Base-by-base conservation (phyloP, 176 grass and related monocot species). In the Aegilops umbellulata region DNA sequence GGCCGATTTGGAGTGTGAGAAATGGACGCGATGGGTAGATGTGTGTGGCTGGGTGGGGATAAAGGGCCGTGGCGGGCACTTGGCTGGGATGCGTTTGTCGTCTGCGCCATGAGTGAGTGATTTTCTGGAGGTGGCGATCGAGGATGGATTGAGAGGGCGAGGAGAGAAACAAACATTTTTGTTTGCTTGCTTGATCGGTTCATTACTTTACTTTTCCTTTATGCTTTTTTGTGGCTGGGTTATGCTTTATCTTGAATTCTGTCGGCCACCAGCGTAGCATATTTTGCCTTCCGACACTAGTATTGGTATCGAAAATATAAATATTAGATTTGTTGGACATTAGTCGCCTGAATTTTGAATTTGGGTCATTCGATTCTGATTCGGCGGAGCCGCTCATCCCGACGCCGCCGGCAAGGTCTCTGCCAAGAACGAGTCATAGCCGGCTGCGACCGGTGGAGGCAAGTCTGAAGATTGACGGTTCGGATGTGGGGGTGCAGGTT, bases 81-180 rank as follows among this genome's bases (percentile, higher is more conserved):
- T 84, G 81, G 69, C 76, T 74, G 60, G 77, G 89, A 85, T 84
- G 81, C 35, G 85, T 75, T 80, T 80, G 76, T 87, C 44, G 58
- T 74, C 80, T 87, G 25, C 81, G 27, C 66, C 80, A 22, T 20
- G 73, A 22, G 61, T 32, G 27, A 51, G 51, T 57, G 51, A 57
- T 57, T 57, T 49, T 32, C 76, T 63, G 69, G 68, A 31, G 71
- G 71, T 49, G 69, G 81, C 15, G 57, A 67, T 60, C 35, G 76
- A 57, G 17, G 51, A 57, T 57, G 69, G 81, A 77, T 87, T 29
- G 80, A 31, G 76, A 80, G 46, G 29, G 32, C n/a, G 15, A 51
- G 30, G 75, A 79, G 26, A 23, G 1, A n/a, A n/a, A 51, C 14
- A 3, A 12, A 4, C 57, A 9, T 25, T 19, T 34, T 77, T 88